Conservation (phyloP, 192 early-diverging fungal genomes). For the Podila horticola region DNA sequence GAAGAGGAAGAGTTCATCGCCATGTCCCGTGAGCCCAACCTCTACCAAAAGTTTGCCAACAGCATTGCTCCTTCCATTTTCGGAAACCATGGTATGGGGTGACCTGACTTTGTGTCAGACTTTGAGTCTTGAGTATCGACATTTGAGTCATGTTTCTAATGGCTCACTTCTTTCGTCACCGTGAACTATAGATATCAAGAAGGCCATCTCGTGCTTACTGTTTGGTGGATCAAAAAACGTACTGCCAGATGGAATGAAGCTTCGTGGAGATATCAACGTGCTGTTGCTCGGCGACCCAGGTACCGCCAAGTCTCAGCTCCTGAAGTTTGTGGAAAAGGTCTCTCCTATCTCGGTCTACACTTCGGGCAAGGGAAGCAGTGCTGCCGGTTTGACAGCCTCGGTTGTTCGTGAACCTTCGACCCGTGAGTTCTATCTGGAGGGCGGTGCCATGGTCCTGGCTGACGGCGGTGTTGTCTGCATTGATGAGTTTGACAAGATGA, state of each 20-base stretch:
- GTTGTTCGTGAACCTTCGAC: constrained; percentile 92
- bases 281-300: constrained; percentile 97
- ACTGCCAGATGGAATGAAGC: constrained; percentile 95
- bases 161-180: background rate
- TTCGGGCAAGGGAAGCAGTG: constrained; percentile 98
- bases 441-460: constrained; percentile 98
- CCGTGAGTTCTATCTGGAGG: constrained; percentile 97
- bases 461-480: constrained; percentile 99
- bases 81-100: constrained; percentile 79
- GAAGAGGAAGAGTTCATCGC: constrained; percentile 94
- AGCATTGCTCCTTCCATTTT: constrained; percentile 98
- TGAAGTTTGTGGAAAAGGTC: constrained; percentile 99
- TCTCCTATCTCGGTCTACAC: constrained; percentile 98
- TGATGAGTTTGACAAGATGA: constrained; percentile 99
- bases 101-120: background rate
- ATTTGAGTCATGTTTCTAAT: background rate
- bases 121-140: no score
- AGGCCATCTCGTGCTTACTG: constrained; percentile 92
- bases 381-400: constrained; percentile 98
- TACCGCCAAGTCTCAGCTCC: constrained; percentile 97
- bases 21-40: constrained; percentile 85
- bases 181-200: constrained; percentile 89
- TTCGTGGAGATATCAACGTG: constrained; percentile 98
- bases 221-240: constrained; percentile 97
- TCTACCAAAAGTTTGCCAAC: constrained; percentile 91